Evolutionary conservation across 768 basidiomycete species (phyloP), one percentile per base, ranked within the genome.

Genomic region (Pisolithus orientalis): DNA sequence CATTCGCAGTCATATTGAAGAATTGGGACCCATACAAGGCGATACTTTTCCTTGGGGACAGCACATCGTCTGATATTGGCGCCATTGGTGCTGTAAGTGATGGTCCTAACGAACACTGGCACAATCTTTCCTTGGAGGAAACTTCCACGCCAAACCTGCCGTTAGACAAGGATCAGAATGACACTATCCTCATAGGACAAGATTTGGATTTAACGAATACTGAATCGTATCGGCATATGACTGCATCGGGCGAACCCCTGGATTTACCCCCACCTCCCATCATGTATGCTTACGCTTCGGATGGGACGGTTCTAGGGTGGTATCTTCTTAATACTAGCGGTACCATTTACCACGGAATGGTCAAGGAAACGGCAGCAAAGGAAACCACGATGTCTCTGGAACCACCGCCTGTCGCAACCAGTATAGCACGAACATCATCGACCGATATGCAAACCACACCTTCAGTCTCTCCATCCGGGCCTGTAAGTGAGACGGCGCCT

Each of bases 251-350:
- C 4, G 76, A 77, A 56, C 65, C 63, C 13, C 59, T 70, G 6
- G 72, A 72, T 11, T 54, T 75, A 2, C 76, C 79, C 10, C 70
- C 78, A 9, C 74, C 75, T 11, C 89, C 89, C 0, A 72, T 89
- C 51, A 68, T 90, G 66, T 90, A 82, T 63, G 83, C 80, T 3
- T 90, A 87, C 65, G 75, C 87, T 10, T 88, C 83, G 50, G 89
- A 92, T 60, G 89, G 89, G 17, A 87, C 87, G 0, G 50, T 92
- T 24, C 77, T 82, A 45, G 89, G 75, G 4, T 92, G 89, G 87
- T 73, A 82, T 62, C 61, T 86, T 21, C 78, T 87, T 37, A 80
- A 85, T 61, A 70, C 73, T 7, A 77, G 75, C 39, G 75, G 72
- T 1, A 65, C 58, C 16, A 70, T 76, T 7, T 90, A 89, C 60